phyloP scores from a whole-genome alignment of 2,329 filamentous ascomycete species.

The Colletotrichum zoysiae region DNA sequence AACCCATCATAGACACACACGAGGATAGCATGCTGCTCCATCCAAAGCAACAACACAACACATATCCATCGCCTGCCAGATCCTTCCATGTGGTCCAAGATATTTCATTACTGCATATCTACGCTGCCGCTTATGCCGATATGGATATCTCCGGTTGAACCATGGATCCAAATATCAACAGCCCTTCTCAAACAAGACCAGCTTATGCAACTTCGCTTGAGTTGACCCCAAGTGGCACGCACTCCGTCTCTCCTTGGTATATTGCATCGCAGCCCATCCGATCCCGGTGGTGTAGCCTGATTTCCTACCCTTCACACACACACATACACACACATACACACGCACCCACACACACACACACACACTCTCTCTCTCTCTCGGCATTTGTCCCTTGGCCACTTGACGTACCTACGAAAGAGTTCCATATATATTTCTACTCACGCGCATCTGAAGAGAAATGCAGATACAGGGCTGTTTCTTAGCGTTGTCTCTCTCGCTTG shows the following conservation, averaged over 20 bases:
- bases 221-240: constrained; percentile 34
- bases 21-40: not conserved
- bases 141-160: not conserved
- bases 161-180: not conserved
- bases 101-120: not conserved
- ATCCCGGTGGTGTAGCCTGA: not conserved
- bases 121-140: not conserved
- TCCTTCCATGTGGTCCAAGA: not conserved
- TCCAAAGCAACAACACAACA: not conserved
- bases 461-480: not conserved
- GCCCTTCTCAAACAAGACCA: not conserved
- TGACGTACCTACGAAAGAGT: not conserved
- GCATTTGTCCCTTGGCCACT: not conserved
- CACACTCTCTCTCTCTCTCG: not conserved
- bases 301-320: not conserved
- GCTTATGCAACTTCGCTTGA: constrained; percentile 31
- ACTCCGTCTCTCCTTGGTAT: not conserved
- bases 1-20: not conserved
- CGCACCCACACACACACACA: not conserved
- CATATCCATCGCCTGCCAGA: not conserved
- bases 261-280: not conserved
- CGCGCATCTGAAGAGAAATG: not conserved
- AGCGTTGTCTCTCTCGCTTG: constrained; percentile 27
- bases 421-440: not conserved
- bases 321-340: no score